Conservation (phyloP, 768 basidiomycete species). For the Leucocoprinus sp. region DNA sequence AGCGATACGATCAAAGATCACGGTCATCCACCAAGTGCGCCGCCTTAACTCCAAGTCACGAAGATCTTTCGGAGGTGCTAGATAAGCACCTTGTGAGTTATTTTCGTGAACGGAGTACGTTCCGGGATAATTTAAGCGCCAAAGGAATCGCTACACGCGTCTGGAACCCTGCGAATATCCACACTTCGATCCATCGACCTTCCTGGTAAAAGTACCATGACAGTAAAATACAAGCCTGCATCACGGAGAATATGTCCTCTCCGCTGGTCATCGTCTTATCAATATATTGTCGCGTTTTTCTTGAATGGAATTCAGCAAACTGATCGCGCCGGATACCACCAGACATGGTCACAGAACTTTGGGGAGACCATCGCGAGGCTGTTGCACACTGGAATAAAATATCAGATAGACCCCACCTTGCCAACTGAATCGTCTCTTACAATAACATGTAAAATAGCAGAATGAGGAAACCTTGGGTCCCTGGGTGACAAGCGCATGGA, state of each 20-base stretch:
- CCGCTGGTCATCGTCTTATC: constrained; percentile 88
- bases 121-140: constrained; percentile 78
- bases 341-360: constrained; percentile 53
- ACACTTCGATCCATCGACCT: constrained; percentile 85
- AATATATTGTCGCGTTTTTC: constrained; percentile 81
- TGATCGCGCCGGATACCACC: constrained; percentile 76
- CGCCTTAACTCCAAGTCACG: constrained; percentile 72
- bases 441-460: constrained; percentile 86
- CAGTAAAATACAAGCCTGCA: constrained; percentile 80
- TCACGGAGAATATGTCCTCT: constrained; percentile 77
- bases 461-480: constrained; percentile 81
- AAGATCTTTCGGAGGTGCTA: constrained; percentile 69
- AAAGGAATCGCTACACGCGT: constrained; percentile 76
- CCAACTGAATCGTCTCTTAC: constrained; percentile 31
- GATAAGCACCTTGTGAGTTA: constrained; percentile 68
- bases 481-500: constrained; percentile 75
- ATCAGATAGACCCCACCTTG: constrained; percentile 10
- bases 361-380: constrained; percentile 76
- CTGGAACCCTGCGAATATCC: constrained; percentile 85
- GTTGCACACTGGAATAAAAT: constrained; percentile 56
- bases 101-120: constrained; percentile 65
- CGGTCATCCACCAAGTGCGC: constrained; percentile 88
- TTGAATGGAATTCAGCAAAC: constrained; percentile 82
- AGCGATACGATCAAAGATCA: constrained; percentile 77
- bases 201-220: constrained; percentile 92